Base-by-base conservation (phyloP, 164 flowering plant species). In the Dillenia turbinata region DNA sequence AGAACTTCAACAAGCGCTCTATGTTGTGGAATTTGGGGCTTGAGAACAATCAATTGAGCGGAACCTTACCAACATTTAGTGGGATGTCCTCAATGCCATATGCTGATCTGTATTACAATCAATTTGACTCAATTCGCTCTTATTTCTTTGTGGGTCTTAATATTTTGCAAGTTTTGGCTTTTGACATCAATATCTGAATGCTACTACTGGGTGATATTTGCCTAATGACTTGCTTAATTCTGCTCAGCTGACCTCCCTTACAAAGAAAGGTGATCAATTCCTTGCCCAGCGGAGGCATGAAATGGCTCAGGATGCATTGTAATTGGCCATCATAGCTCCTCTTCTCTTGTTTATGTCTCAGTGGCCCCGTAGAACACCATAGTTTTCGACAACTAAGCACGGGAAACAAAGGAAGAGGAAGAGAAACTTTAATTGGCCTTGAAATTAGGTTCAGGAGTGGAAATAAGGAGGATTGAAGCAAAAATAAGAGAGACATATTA, bases 181-280 rank as follows among this genome's bases (percentile, higher is more conserved):
- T 85, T 74, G 93, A 87, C 70, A 1, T 49, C 9, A 81, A 79
- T 65, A 76, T 47, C 67, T 81, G 54, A 85, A 85, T 75, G 80
- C 59, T 13, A 79, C 58, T 14, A 47, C 71, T 9, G 90, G 90
- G 9, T 87, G 93, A 90, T 66, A 67, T n/a, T 64, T 87, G 13
- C 90, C 87, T 47, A 13, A 9, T 57, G 71, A 55, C 10, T 55
- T 87, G 60, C 72, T 66, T 22, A 65, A 69, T 50, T 85, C 84
- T 44, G 63, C 71, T 44, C 86, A 80, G 67, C 59, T 87, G 63
- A 57, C 63, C n/a, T 83, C 78, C 71, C 73, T 87, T 43, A 62
- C 87, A 58, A 73, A 79, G 57, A 62, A 60, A 49, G 47, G 44
- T 33, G 81, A 85, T 61, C 33, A 2, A 26, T 26, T 26, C 1